Conservation (phyloP, 345 rosid genomes). For the Conringia planisiliqua region DNA sequence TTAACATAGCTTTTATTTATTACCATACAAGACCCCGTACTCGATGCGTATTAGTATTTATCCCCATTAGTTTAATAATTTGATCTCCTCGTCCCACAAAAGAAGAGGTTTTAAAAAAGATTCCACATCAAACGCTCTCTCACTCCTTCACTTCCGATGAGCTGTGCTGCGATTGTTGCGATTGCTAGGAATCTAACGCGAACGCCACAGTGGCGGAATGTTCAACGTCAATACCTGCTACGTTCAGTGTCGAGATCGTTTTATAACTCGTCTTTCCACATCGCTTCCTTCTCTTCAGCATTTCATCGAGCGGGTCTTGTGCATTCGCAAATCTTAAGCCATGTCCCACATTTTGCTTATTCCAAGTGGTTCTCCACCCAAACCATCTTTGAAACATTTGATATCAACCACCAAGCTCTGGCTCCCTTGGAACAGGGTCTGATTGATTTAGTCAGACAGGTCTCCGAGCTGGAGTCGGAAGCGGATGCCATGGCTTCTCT, state of each 20-base stretch:
- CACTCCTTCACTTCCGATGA: background rate
- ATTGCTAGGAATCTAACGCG: conserved; percentile 15
- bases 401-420: conserved; percentile 13
- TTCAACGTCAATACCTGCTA: background rate
- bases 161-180: conserved; percentile 25
- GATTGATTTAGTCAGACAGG: conserved; percentile 43
- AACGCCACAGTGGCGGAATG: background rate
- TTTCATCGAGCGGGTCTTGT: conserved; percentile 49
- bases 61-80: background rate
- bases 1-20: background rate
- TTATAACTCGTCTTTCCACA: background rate
- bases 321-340: conserved; percentile 5
- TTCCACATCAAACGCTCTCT: background rate
- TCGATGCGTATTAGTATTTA: background rate
- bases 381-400: conserved; percentile 24
- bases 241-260: background rate
- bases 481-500: conserved; percentile 54
- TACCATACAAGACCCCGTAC: background rate
- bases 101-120: background rate
- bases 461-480: conserved; percentile 46
- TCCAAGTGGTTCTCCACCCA: conserved; percentile 38
- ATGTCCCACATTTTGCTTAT: conserved; percentile 19
- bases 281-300: conserved; percentile 36
- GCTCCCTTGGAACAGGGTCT: conserved; percentile 31
- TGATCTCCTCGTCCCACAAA: background rate